Base-by-base conservation (phyloP, 768 basidiomycete species). In the Mrakia frigida region DNA sequence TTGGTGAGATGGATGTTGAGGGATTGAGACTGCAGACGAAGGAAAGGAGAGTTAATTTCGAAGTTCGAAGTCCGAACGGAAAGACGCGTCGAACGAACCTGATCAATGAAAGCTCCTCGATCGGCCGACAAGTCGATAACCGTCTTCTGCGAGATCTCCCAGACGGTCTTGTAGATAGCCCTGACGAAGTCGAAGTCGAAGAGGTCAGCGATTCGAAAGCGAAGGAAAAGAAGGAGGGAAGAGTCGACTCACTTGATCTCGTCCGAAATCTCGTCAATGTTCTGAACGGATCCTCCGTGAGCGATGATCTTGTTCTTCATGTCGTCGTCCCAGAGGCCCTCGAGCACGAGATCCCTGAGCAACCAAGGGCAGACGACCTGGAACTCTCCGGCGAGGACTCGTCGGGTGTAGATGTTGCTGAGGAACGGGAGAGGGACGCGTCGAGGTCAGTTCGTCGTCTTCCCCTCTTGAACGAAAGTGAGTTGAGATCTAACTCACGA, bases 271-370 rank as follows among this genome's bases (percentile, higher is more conserved):
- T 9, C 43, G 69, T 73, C 43, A 78, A 79, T 81, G 79, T 83
- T 80, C 76, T 80, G 80, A 67, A 85, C 83, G 65, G 83, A 85
- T 74, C 85, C 96, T 81, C 94, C 91, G 85, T 96, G 91, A 21
- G 97, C 97, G 80, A 99, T 98, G 84, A 99, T 94, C 88, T 92
- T 91, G 85, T 98, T 95, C 88, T 96, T 97, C 96, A 98, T 98
- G 83, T 92, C 89, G 82, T 99, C 96, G 81, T 98, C 89, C 97
- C 97, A 99, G 10, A 98, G 88, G 46, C 90, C 90, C 74, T 91
- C 91, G 79, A 96, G 92, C 80, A 98, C 96, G 75, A 99, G 91
- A 80, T 99, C 97, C 76, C 94, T 90, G n/a, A 99, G 89, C 71
- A 99, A 88, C 97, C 97, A 98, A 0, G 97, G 97, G 86, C 94